Conservation (phyloP, 495 filamentous ascomycete genomes). For the Xylaria telfairii region DNA sequence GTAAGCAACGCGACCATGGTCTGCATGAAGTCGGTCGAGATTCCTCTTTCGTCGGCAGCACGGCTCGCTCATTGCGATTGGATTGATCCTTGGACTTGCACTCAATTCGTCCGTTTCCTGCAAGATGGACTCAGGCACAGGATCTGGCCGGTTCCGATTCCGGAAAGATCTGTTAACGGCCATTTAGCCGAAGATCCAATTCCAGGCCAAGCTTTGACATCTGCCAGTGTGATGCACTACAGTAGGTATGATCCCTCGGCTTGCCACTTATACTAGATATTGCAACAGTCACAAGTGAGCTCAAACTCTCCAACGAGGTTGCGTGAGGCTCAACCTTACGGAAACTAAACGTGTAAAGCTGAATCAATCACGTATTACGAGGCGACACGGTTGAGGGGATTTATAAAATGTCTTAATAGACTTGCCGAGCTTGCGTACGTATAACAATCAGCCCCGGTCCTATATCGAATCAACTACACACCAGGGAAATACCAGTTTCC, state of each 20-base stretch:
- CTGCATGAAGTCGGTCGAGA: conserved; percentile 2
- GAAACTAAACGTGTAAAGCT: background rate
- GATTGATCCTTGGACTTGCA: conserved; percentile 3
- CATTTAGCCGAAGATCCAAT: conserved; percentile 23
- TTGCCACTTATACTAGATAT: conserved; percentile 12
- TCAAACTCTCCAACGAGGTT: conserved; percentile 5
- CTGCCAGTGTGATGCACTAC: background rate
- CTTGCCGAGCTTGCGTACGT: background rate
- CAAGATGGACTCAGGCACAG: conserved; percentile 30
- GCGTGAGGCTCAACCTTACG: background rate
- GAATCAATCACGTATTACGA: background rate
- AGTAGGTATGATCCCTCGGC: background rate
- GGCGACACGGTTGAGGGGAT: background rate
- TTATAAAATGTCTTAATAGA: background rate
- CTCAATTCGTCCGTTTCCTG: background rate
- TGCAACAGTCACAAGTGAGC: conserved; percentile 14
- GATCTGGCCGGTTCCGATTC: conserved; percentile 25
- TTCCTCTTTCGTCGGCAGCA: conserved; percentile 16
- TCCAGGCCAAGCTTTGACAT: background rate
- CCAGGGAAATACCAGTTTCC: conserved; percentile 5
- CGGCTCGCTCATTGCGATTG: background rate
- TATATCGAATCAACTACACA: conserved; percentile 3
- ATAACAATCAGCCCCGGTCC: conserved; percentile 11
- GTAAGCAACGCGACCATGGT: conserved; percentile 6
- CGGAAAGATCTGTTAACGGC: conserved; percentile 27